Evolutionary conservation across 441 rosid species (phyloP), one percentile per base, ranked within the genome.

Genomic region (Pelargonium cotyledonis): DNA sequence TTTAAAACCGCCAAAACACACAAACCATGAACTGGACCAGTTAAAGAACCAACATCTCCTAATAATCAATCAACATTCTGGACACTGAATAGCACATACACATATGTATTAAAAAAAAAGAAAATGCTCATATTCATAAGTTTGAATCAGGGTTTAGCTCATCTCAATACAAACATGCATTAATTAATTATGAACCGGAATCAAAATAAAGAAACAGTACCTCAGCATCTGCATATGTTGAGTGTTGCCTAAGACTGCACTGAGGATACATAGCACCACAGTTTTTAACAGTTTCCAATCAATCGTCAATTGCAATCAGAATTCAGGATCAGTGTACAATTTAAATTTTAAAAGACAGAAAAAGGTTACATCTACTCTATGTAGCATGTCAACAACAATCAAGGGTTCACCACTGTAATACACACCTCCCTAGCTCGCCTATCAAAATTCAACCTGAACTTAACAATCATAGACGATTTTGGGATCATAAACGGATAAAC

Each of bases 381-480:
- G 97, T 80, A 93, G 91, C 98, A 93, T 93, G 84, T 89, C 97
- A 65, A 88, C 98, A 62, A 88, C 79, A 67, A 93, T 93, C 80
- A 93, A 74, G 73, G 97, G 98, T 72, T 83, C 75, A 3, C 97
- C 97, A 63, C 83, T 88, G 83, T 93, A 91, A 78, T 91, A 91
- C 12, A 97, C 90, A n/a, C n/a, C n/a, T n/a, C n/a, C n/a, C n/a
- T n/a, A n/a, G n/a, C n/a, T n/a, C n/a, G n/a, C 26, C 2, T 23
- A 23, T 23, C 21, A 57, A 10, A 10, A 10, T 7, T 31, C 35
- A 31, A 1, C 35, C 40, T 35, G 5, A 35, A 35, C 40, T 35
- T 35, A 35, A 4, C 35, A 35, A 35, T 35, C 40, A 35, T 35
- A 35, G 40, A 35, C 40, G 5, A 35, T 35, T 35, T 35, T 35